Percentiles rank a stretch among this genome's conserved stretches.
Conservation (phyloP, 2,329 filamentous ascomycete genomes). For the Nakataea oryzae region DNA sequence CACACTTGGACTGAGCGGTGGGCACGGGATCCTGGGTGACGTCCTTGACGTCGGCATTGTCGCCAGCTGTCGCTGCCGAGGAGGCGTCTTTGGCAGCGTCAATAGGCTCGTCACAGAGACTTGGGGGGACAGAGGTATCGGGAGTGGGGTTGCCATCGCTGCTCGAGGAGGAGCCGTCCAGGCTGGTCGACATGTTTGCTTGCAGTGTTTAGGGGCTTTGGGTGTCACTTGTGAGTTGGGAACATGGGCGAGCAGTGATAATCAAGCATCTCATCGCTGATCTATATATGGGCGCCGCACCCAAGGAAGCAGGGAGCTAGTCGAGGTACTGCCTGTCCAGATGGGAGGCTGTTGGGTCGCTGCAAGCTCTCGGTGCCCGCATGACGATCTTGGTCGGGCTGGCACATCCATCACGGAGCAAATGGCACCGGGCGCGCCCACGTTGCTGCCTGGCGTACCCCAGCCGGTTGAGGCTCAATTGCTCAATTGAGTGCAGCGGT, state of each 20-base stretch:
- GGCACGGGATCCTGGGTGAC: too few relatives aligned
- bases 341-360: neutral
- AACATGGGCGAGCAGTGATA: neutral
- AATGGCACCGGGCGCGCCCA: neutral
- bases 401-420: neutral
- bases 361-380: neutral
- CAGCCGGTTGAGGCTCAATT: neutral
- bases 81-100: neutral
- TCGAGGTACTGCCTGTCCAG: too few relatives aligned
- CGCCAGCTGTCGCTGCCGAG: neutral
- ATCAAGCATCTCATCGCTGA: neutral
- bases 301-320: neutral
- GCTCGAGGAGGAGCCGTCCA: neutral
- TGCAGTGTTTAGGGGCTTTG: neutral
- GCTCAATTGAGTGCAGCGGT: too few relatives aligned
- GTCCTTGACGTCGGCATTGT: neutral
- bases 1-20: neutral
- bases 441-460: neutral
- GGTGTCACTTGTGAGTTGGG: neutral
- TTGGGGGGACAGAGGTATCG: neutral
- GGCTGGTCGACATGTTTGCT: neutral
- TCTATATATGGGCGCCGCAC: neutral
- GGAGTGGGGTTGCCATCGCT: neutral
- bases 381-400: neutral
- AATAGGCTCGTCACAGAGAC: neutral